A percentile compares a stretch with the other conserved stretches of the same genome.
Conservation (phyloP, 257 asterid species). For the Solanum sitiens region DNA sequence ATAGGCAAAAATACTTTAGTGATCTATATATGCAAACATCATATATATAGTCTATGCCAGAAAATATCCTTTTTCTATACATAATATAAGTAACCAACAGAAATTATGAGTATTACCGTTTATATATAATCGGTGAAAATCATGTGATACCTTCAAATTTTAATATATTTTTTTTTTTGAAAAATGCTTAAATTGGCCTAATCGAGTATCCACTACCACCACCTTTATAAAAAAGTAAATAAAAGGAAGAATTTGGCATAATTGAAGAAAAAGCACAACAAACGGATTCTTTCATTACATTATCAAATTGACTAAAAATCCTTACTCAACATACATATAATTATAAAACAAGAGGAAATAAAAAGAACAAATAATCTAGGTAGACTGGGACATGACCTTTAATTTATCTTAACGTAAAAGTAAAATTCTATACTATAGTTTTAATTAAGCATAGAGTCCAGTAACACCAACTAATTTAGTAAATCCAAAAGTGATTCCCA, state of each 20-base stretch:
- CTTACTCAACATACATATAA: background rate
- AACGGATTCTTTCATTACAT: background rate
- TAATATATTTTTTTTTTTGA: no score
- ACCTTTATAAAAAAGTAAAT: background rate
- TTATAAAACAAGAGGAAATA: background rate
- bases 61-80: no score
- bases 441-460: background rate
- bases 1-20: no score
- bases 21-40: no score
- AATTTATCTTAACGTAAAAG: background rate
- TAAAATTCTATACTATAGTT: no score
- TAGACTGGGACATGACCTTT: background rate
- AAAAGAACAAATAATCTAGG: background rate
- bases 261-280: background rate
- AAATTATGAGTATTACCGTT: no score
- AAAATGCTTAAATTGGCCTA: no score
- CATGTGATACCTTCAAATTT: background rate
- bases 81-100: no score
- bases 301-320: background rate
- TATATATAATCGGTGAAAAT: no score
- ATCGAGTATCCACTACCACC: no score
- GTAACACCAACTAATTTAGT: constrained; percentile 34
- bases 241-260: background rate
- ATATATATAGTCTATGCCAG: no score
- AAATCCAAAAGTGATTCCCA: constrained; percentile 62